These are phyloP conservation scores for Gynandropsis gynandra DNA, from an alignment of 345 rosid species.

Conservation along the genomic window DNA sequence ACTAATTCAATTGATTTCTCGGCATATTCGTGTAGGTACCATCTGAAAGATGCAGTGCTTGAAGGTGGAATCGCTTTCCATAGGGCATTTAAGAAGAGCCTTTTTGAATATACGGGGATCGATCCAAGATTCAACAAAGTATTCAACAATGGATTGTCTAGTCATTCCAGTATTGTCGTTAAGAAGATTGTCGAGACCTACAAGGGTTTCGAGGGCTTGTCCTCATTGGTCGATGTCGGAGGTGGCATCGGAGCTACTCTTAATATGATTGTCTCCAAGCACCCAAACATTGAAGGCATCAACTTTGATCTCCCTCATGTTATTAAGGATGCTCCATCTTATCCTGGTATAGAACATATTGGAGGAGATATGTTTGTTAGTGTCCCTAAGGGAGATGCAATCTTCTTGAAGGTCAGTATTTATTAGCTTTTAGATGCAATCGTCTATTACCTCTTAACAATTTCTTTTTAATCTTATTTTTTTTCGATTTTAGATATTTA, in stretches of 20 bases:
- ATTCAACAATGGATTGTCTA: constrained; percentile 42
- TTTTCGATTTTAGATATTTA: no score
- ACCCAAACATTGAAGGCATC: constrained; percentile 38
- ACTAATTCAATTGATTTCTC: no score
- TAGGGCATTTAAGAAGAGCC: constrained; percentile 38
- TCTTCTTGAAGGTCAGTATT: constrained; percentile 64
- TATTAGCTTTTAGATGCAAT: neutral
- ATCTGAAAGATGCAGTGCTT: constrained; percentile 38
- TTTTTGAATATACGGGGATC: constrained; percentile 30
- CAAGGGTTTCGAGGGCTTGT: constrained; percentile 43
- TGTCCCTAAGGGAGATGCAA: constrained; percentile 56
- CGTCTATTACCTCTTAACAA: no score
- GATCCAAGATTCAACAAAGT: constrained; percentile 37
- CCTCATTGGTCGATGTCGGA: constrained; percentile 50
- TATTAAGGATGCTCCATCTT: constrained; percentile 27
- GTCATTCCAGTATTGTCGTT: constrained; percentile 34
- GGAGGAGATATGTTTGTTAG: constrained; percentile 71
- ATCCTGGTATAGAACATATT: constrained; percentile 39
- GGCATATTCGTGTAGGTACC: constrained; percentile 22
- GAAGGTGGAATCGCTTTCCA: constrained; percentile 47
- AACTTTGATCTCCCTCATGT: constrained; percentile 40
- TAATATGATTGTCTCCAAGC: constrained; percentile 36
- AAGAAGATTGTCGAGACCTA: constrained; percentile 42
- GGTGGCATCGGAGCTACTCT: constrained; percentile 51
- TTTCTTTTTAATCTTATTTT: no score